Base-by-base conservation (phyloP, 345 rosid species). In the Cardamine chenopodiifolia region DNA sequence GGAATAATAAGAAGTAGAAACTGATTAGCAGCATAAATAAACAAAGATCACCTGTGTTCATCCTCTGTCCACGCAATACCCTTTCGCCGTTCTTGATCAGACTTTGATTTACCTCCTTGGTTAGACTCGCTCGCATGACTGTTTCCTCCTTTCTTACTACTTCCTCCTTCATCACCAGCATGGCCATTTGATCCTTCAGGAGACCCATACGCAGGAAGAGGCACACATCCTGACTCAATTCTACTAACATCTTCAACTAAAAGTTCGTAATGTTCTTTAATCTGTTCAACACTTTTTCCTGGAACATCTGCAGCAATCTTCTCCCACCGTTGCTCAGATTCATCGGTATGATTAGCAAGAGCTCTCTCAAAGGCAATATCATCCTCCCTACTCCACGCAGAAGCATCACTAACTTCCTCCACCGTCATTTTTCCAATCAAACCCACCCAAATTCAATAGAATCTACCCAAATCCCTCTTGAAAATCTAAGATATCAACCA, bases 41-140 rank as follows among this genome's bases (percentile, higher is more conserved):
- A 54, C 68, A 26, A 79, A 67, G 40, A 40, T 85, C 67, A 92
- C 97, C 95, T 85, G 85, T 91, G 97, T 47, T 95, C 99, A 44
- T 92, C 97, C 82, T 92, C 99, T 2, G 99, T 89, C 99, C 99
- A 95, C 44, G 98, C 97, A 82, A 89, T 88, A 64, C 99, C 98
- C 80, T 92, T 95, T 18, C 99, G 87, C 4, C 97, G 91, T 78
- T 95, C 99, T 83, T 92, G 98, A 79, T 92, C 99, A 20, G 93
- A 76, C 75, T 89, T 90, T n/a, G 94, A 87, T 83, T 90, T 95
- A 75, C 82, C 85, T 62, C 88, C 97, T 37, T 92, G 96, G 78
- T 79, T 85, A 54, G 92, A 81, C 50, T 92, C 94, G 12, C 84
- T 71, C 50, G 63, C 73, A 68, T 85, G 86, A 65, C 84, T 67